Evolutionary conservation across 345 rosid genomes (phyloP).

Genomic region (Eucalyptus erythrocorys): DNA sequence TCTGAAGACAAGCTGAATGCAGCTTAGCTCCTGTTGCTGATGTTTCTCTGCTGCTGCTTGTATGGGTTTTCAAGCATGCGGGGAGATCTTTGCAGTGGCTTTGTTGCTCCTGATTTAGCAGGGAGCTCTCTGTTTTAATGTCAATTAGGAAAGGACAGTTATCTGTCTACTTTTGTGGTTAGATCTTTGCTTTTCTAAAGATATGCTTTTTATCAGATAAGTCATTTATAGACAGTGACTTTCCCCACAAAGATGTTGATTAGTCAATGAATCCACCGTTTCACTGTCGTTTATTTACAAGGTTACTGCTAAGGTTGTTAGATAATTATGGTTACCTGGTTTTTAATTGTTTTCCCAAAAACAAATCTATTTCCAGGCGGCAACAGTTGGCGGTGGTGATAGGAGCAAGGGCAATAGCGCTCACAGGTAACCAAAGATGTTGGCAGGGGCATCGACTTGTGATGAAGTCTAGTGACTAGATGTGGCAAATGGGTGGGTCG

Average conservation of each 20-base stretch:
- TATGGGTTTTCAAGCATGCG: background rate
- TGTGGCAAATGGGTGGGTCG: no score
- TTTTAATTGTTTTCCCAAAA: background rate
- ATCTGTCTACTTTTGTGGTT: background rate
- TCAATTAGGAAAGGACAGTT: background rate
- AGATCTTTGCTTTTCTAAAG: background rate
- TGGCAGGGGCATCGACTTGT: background rate
- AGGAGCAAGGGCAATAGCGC: no score
- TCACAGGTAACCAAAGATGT: background rate
- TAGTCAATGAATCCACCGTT: background rate
- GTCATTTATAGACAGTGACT: background rate
- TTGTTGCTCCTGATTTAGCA: background rate
- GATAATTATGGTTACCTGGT: background rate
- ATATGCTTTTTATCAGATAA: background rate
- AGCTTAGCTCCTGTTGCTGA: background rate
- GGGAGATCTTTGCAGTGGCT: background rate
- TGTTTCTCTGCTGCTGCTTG: background rate
- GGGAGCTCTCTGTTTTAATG: background rate
- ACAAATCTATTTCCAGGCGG: background rate
- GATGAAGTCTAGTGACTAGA: background rate
- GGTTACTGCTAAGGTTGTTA: background rate
- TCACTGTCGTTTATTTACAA: background rate
- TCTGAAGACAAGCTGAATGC: conserved; percentile 19
- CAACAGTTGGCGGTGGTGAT: background rate
- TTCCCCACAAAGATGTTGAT: background rate